Evolutionary conservation across 805 yeast genomes (phyloP), one percentile per base, ranked within the genome.

Genomic region (Tetrapisispora iriomotensis): DNA sequence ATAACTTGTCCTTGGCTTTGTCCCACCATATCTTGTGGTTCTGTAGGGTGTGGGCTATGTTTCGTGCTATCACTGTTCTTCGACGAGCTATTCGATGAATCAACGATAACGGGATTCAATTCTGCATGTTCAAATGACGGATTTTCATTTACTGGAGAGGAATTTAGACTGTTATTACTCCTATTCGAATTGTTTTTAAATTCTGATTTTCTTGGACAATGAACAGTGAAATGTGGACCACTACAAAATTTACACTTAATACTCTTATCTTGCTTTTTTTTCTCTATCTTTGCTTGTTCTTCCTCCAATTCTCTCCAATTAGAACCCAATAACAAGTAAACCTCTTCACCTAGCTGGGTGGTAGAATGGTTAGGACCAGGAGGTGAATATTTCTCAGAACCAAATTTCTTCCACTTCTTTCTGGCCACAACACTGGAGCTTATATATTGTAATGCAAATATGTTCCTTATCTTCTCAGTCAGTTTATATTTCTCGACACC

Each of bases 351-450:
- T 40, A 84, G 69, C 54, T 82, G 85, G 12, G 97, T 88, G 37
- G 95, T 86, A 54, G 82, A 75, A 41, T 78, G 71, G 64, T 86
- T 92, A 40, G 96, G 96, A 3, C 96, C 96, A 19, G 87, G 75
- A 2, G 82, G 74, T 18, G 77, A 69, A 45, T 68, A 70, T 51
- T 67, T 73, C 56, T 88, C 96, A 39, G 71, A 76, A 41, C 97
- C 98, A 62, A 79, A 92, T 63, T 85, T 85, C 44, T 66, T 60
- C 97, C 96, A 92, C 49, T 75, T 75, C 62, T 79, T 81, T 64
- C 97, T 82, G 41, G 69, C 72, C 10, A 95, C 96, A 43, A 90
- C 85, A 30, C 73, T 70, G 34, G 84, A 86, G 60, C 85, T 83
- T 29, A 87, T 95, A 46, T 71, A 75, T 61, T 85, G 95, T 54